phyloP scores from a whole-genome alignment of 1,284 basidiomycete genomes.

The Meripilus lineatus region DNA sequence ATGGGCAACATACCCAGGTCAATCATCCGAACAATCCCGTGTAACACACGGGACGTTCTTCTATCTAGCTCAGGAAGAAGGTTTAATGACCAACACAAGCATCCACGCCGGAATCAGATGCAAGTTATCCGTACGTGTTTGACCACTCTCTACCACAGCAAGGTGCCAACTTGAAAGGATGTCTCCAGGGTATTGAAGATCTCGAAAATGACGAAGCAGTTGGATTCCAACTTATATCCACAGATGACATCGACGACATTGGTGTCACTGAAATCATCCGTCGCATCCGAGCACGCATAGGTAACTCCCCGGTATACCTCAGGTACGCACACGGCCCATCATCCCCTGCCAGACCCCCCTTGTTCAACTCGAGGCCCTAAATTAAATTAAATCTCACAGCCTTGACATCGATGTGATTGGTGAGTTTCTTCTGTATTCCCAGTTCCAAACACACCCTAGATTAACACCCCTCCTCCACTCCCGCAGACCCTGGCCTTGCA shows the following conservation, averaged over 20 bases:
- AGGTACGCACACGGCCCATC: conserved; percentile 49
- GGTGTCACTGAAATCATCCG: conserved; percentile 59
- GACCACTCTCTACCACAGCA: neutral
- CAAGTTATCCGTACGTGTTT: conserved; percentile 51
- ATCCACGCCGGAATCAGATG: conserved; percentile 77
- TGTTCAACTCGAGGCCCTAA: neutral
- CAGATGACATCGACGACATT: conserved; percentile 74
- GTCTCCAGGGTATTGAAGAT: conserved; percentile 48
- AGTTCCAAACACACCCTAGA: neutral
- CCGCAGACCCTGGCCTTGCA: conserved; percentile 69
- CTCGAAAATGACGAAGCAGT: conserved; percentile 57
- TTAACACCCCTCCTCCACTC: neutral
- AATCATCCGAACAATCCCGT: conserved; percentile 52
- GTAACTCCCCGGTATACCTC: conserved; percentile 68
- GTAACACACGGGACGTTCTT: conserved; percentile 79
- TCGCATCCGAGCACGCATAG: conserved; percentile 60
- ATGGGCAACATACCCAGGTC: conserved; percentile 54
- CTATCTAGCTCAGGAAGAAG: conserved; percentile 66
- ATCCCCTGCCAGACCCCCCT: neutral
- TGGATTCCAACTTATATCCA: conserved; percentile 67
- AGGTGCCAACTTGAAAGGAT: neutral
- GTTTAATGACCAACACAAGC: conserved; percentile 65
- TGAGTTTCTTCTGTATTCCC: too few species aligned
- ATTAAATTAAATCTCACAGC: conserved; percentile 22
- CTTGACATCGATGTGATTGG: conserved; percentile 79